Percentiles rank a stretch among this genome's conserved stretches.
phyloP scores from a whole-genome alignment of 805 yeast species.

The Peterozyma toletana region DNA sequence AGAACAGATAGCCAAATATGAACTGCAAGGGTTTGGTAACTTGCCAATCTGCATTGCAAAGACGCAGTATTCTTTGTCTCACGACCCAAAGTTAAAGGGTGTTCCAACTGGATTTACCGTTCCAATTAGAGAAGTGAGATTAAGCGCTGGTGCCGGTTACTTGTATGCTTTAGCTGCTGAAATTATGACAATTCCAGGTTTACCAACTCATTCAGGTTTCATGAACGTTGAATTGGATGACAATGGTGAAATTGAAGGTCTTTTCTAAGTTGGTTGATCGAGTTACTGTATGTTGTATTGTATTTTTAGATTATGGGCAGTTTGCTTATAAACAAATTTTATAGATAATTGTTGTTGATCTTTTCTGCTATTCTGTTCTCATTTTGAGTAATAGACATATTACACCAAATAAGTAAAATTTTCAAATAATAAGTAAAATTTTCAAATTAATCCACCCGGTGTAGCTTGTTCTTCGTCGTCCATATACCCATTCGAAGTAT shows the following conservation, averaged over 20 bases:
- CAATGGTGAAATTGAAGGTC: conserved; percentile 76
- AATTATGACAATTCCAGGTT: conserved; percentile 81
- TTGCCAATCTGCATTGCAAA: conserved; percentile 82
- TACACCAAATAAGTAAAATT: no score
- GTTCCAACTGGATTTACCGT: conserved; percentile 75
- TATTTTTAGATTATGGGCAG: neutral
- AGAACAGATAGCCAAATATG: conserved; percentile 59
- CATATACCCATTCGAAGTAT: conserved; percentile 16
- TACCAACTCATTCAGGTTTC: conserved; percentile 80
- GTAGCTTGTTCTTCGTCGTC: conserved; percentile 19
- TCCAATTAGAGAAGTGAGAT: conserved; percentile 75
- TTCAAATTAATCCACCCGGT: conserved; percentile 7
- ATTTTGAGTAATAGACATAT: no score
- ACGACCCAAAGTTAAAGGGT: conserved; percentile 77
- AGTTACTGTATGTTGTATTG: neutral
- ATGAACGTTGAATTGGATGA: conserved; percentile 81
- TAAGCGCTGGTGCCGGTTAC: conserved; percentile 87
- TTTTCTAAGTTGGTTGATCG: conserved; percentile 36
- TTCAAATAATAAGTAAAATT: neutral
- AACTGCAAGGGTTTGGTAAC: conserved; percentile 68
- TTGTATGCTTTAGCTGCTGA: conserved; percentile 81
- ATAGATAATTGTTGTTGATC: neutral
- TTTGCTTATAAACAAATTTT: neutral
- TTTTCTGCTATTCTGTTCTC: no score
- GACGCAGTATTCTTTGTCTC: conserved; percentile 80